Evolutionary conservation across 192 early-diverging fungal genomes (phyloP).

Genomic region (Entomortierella parvispora): DNA sequence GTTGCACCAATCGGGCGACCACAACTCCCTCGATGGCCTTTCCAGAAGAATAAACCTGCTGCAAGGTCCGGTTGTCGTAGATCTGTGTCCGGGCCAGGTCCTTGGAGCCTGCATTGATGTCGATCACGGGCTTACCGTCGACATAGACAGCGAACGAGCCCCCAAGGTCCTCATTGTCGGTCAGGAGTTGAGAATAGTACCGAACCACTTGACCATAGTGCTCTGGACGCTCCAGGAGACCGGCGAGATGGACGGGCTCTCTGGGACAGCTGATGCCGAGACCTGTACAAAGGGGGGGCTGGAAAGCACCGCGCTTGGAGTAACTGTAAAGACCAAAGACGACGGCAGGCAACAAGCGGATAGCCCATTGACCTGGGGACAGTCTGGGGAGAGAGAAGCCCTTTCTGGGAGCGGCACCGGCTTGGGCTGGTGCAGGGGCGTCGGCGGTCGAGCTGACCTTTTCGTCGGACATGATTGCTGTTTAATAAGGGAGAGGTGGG

Average conservation of each 20-base stretch:
- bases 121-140: slow-evolving; percentile 65
- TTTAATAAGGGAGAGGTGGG: no score
- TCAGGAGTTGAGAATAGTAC: slow-evolving; percentile 25
- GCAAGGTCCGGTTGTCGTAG: slow-evolving; percentile 68
- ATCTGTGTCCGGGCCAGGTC: slow-evolving; percentile 13
- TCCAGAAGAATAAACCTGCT: slow-evolving; percentile 72
- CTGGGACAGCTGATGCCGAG: slow-evolving; percentile 17
- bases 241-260: slow-evolving; percentile 1
- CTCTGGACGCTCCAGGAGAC: slow-evolving; percentile 34
- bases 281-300: slow-evolving; percentile 13
- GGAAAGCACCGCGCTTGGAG: slow-evolving; percentile 24
- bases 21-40: slow-evolving; percentile 72
- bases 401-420: background rate
- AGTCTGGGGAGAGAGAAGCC: slow-evolving; percentile 15
- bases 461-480: no score
- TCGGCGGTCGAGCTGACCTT: no score
- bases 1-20: slow-evolving; percentile 66
- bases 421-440: no score
- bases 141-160: slow-evolving; percentile 59
- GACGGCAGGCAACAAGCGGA: slow-evolving; percentile 38
- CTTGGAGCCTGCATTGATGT: slow-evolving; percentile 73
- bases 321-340: slow-evolving; percentile 19
- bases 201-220: slow-evolving; percentile 36
- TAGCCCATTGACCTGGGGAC: slow-evolving; percentile 15
- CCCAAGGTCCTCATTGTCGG: slow-evolving; percentile 55